phyloP scores from a whole-genome alignment of 2,329 filamentous ascomycete genomes.

The Ophiostoma ulmi region DNA sequence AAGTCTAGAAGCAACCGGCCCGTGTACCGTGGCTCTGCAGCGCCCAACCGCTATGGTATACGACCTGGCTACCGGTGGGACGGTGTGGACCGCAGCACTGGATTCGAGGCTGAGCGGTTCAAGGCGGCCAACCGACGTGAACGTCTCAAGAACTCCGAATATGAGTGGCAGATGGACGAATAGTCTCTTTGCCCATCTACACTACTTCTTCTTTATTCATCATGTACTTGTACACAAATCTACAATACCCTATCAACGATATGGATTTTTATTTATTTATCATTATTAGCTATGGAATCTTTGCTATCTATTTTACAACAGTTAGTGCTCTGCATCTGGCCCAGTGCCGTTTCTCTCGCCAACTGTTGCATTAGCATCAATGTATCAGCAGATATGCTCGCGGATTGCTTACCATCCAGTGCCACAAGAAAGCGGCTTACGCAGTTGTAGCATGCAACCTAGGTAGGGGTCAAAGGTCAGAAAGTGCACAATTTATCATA shows the following conservation, averaged over 20 bases:
- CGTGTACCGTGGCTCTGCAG: conserved; percentile 70
- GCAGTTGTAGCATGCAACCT: conserved; percentile 70
- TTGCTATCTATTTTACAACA: conserved; percentile 31
- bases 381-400: neutral
- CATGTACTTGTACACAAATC: neutral
- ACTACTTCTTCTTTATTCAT: neutral
- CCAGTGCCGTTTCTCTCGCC: conserved; percentile 11
- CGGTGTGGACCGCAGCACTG: conserved; percentile 88
- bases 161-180: conserved; percentile 86
- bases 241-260: conserved; percentile 5
- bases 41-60: conserved; percentile 92
- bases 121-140: conserved; percentile 74
- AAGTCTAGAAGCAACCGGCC: conserved; percentile 45
- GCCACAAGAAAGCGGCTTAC: conserved; percentile 80
- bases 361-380: neutral
- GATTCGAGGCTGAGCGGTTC: conserved; percentile 91
- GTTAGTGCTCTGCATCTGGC: conserved; percentile 23
- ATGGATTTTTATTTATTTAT: neutral
- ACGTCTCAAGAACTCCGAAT: conserved; percentile 74
- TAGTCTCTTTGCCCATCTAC: neutral
- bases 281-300: neutral
- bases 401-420: conserved; percentile 59
- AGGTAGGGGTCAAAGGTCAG: neutral
- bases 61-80: conserved; percentile 92
- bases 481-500: conserved; percentile 52